phyloP scores from a whole-genome alignment of 2,329 filamentous ascomycete species.

The Alternaria brassicae region DNA sequence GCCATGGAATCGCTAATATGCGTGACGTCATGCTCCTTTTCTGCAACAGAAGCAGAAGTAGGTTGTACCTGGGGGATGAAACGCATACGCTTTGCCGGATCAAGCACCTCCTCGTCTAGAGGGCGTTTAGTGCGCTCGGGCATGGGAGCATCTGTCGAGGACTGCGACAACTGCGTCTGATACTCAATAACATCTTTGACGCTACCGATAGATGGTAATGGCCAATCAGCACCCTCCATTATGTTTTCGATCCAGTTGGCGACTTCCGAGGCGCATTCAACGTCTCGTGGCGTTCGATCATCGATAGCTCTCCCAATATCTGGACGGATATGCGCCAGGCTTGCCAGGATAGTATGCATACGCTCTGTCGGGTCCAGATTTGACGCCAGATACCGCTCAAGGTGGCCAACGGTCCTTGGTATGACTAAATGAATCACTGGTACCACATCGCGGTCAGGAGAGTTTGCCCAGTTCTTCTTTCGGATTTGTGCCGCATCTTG shows the following conservation, averaged over 20 bases:
- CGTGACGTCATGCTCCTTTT: conserved; percentile 41
- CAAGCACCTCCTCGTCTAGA: conserved; percentile 34
- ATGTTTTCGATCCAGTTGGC: conserved; percentile 32
- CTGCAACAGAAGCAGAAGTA: conserved; percentile 3
- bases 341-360: conserved; percentile 48
- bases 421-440: conserved; percentile 52
- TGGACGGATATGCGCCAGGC: conserved; percentile 41
- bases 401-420: conserved; percentile 53
- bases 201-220: conserved; percentile 41
- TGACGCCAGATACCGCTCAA: conserved; percentile 49
- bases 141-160: conserved; percentile 23
- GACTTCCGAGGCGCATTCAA: conserved; percentile 35
- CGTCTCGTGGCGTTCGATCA: conserved; percentile 33
- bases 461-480: conserved; percentile 34
- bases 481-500: conserved; percentile 34
- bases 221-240: conserved; percentile 30
- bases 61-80: conserved; percentile 40
- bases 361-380: conserved; percentile 27
- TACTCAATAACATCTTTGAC: conserved; percentile 41
- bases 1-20: conserved; percentile 54
- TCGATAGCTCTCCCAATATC: conserved; percentile 45
- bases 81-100: conserved; percentile 45
- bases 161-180: conserved; percentile 35
- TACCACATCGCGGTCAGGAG: conserved; percentile 23
- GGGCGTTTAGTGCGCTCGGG: conserved; percentile 39